Conservation (phyloP, 2,329 filamentous ascomycete species). For the Xylariaceae sp. region DNA sequence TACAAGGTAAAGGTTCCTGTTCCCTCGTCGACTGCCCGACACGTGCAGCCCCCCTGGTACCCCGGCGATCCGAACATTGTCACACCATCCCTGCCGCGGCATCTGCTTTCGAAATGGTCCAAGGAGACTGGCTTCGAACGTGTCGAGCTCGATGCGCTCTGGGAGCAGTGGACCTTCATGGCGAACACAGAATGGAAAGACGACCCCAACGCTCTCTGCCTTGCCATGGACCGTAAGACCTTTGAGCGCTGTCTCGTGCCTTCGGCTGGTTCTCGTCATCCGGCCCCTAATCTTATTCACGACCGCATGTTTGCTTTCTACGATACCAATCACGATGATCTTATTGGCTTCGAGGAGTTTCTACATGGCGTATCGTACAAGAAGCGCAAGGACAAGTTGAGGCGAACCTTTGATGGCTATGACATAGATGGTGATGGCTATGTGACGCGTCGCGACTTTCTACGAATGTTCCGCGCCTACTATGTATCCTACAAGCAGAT, state of each 20-base stretch:
- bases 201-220: constrained; percentile 69
- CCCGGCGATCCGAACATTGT: constrained; percentile 76
- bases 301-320: constrained; percentile 97
- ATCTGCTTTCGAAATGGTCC: constrained; percentile 62
- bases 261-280: constrained; percentile 71
- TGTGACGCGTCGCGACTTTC: constrained; percentile 78
- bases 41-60: constrained; percentile 80
- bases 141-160: constrained; percentile 84
- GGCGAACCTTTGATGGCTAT: constrained; percentile 78
- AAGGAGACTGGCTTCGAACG: constrained; percentile 74
- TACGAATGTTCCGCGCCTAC: constrained; percentile 87
- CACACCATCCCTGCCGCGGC: constrained; percentile 59
- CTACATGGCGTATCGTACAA: constrained; percentile 71
- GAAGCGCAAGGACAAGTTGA: constrained; percentile 63
- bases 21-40: constrained; percentile 73
- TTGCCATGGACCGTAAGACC: constrained; percentile 86
- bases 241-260: constrained; percentile 90
- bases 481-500: constrained; percentile 88
- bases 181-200: constrained; percentile 78
- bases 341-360: constrained; percentile 92
- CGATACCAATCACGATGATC: constrained; percentile 78
- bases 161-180: constrained; percentile 95
- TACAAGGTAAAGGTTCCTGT: constrained; percentile 92
- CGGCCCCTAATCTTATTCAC: constrained; percentile 82
- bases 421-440: constrained; percentile 86